These are phyloP conservation scores for Sarcodon aspratus DNA, from an alignment of 768 basidiomycete species.

Conservation along the genomic window DNA sequence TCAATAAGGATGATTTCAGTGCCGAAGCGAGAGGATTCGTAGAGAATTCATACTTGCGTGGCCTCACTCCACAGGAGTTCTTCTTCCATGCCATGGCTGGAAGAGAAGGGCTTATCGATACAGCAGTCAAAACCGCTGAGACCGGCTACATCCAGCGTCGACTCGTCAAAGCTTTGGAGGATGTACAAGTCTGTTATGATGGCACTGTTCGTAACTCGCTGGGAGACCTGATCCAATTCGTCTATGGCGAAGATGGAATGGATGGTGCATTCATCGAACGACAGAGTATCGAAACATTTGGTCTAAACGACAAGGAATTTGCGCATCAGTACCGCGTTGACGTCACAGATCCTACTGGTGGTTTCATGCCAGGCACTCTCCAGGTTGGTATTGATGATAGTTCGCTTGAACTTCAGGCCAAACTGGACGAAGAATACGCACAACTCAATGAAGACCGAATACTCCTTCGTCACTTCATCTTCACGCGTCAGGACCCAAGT, in stretches of 20 bases:
- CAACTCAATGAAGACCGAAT: constrained; percentile 66
- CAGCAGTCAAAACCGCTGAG: constrained; percentile 98
- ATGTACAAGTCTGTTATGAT: constrained; percentile 95
- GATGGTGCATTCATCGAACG: constrained; percentile 97
- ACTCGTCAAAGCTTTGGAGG: constrained; percentile 95
- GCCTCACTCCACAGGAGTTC: constrained; percentile 95
- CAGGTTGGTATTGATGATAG: constrained; percentile 84
- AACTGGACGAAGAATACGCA: constrained; percentile 70
- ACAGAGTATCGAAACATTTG: constrained; percentile 86
- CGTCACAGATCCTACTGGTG: constrained; percentile 71
- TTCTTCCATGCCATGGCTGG: constrained; percentile 99
- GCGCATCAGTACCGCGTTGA: constrained; percentile 93
- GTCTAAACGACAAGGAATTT: constrained; percentile 71
- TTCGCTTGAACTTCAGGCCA: constrained; percentile 71
- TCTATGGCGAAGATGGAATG: constrained; percentile 99
- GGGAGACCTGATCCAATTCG: constrained; percentile 91
- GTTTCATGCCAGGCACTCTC: constrained; percentile 69
- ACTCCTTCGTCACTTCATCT: constrained; percentile 72
- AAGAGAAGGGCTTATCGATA: constrained; percentile 97
- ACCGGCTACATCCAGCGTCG: constrained; percentile 99
- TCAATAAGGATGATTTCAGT: constrained; percentile 97
- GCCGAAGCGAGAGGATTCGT: constrained; percentile 98
- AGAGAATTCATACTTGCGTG: constrained; percentile 95
- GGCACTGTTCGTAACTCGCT: constrained; percentile 96
- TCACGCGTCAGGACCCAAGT: constrained; percentile 62